Evolutionary conservation across 179 eudicot species (phyloP), one percentile per base, ranked within the genome.

Genomic region (Spinacia oleracea): DNA sequence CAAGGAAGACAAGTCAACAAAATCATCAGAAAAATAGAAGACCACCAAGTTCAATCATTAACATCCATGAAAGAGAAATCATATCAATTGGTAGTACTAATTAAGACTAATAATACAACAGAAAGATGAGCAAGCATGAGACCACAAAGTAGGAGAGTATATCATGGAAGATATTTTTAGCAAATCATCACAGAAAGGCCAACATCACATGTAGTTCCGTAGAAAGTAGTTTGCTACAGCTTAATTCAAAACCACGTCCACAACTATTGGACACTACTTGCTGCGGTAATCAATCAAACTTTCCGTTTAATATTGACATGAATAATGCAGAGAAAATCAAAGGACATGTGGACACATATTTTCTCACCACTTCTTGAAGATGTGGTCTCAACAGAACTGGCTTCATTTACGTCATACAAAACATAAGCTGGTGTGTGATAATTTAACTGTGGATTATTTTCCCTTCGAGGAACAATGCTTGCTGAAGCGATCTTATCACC

Each of bases 361-460:
- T 38, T 40, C 80, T 70, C 82, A 89, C 92, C 91, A 77, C 79
- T 81, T 79, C 82, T 83, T 55, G 81, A 80, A 73, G 90, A 81
- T 67, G 79, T 79, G 38, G 84, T 64, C 76, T 87, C 88, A 70
- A 60, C 60, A 73, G 87, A 83, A 56, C 82, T 79, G 82, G 85
- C 81, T 60, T 88, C 93, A 56, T 74, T 73, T 27, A 81, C 83
- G 14, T 90, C 98, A 84, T 86, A 96, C 56, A 93, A 86, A 85
- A 97, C 96, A n/a, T 96, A 88, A 35, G 94, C 92, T 66, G 99
- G 94, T 40, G 84, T 91, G 68, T 92, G 96, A 82, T 90, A 93
- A 60, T 91, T 87, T 14, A 82, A 75, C 81, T 82, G 87, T 69
- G 79, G 90, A 72, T 87, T 88, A 78, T 42, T 64, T 70, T 88